phyloP scores from a whole-genome alignment of 192 early-diverging fungal genomes.

The Rhizophagus prolifer region DNA sequence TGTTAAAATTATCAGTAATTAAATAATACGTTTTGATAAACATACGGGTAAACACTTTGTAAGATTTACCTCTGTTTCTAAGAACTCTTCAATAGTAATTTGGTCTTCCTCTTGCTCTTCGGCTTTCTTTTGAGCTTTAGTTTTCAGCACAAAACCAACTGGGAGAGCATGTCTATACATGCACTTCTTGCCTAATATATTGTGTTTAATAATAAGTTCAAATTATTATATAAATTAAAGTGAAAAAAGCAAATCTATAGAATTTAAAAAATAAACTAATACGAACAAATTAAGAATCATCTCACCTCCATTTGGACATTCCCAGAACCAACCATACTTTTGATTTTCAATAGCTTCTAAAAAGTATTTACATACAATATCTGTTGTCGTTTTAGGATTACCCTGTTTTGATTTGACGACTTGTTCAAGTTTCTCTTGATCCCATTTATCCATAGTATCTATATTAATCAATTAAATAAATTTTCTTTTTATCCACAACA shows the following conservation, averaged over 20 bases:
- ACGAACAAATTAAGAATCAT: conserved; percentile 19
- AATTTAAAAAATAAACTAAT: neutral
- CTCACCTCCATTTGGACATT: conserved; percentile 93
- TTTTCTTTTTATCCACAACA: neutral
- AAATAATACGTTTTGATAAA: neutral
- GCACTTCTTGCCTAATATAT: conserved; percentile 64
- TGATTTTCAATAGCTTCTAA: conserved; percentile 92
- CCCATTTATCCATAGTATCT: conserved; percentile 97
- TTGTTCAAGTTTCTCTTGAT: conserved; percentile 85
- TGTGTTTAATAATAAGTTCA: neutral
- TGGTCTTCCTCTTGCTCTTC: conserved; percentile 72
- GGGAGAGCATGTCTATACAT: conserved; percentile 97
- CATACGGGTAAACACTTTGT: neutral
- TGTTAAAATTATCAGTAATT: neutral
- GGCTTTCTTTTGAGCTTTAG: conserved; percentile 80
- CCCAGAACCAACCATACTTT: conserved; percentile 99
- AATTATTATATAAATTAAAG: neutral
- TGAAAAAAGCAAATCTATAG: neutral
- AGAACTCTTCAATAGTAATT: conserved; percentile 95
- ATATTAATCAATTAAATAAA: conserved; percentile 4
- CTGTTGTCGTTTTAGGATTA: conserved; percentile 85
- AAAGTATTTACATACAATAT: conserved; percentile 98
- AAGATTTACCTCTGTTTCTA: conserved; percentile 82
- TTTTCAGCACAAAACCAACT: conserved; percentile 92
- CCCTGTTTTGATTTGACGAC: conserved; percentile 77